Evolutionary conservation across 805 yeast genomes (phyloP), one percentile per base, ranked within the genome.

Genomic region (Maudiozyma bulderi): DNA sequence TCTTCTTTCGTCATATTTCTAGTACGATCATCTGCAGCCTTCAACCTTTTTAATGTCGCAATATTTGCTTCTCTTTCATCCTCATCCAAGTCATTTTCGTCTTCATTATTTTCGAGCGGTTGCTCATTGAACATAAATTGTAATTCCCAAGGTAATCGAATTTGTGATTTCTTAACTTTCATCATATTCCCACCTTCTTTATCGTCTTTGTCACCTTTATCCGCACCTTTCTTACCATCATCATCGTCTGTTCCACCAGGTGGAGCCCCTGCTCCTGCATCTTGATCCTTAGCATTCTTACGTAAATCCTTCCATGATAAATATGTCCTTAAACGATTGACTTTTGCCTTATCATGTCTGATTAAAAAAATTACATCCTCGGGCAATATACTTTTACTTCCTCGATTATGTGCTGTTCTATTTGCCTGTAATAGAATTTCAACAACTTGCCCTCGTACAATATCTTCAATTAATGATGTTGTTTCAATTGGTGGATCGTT

Each of bases 261-360:
- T 56, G 81, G 58, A 58, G 76, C 82, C 1, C 72, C 75, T 26
- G 74, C 84, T 5, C 84, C 84, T 26, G 78, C 75, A 45, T 77
- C 86, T 55, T 78, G 84, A 46, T 79, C 85, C 50, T 78, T 78
- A 1, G 84, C 85, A 54, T 80, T 78, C 55, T 93, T 93, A 46
- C 99, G 81, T 41, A 93, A 89, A 64, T 93, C 99, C 59, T 93
- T 93, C 99, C 99, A 93, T 1, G 95, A 84, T 28, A 93, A 69
- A 59, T 93, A 93, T 0, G 97, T 91, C 55, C 96, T 74, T 39
- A 93, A 71, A 50, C 99, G 73, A 58, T 88, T 87, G 6, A 93
- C 98, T 61, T 93, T 93, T 30, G 97, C 97, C 56, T 78, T 82
- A 60, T 93, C 98, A 61, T 89, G 95, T 43, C 99, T 75, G 50